Evolutionary conservation across 2,329 filamentous ascomycete genomes (phyloP).

Genomic region (Didymella sp.): DNA sequence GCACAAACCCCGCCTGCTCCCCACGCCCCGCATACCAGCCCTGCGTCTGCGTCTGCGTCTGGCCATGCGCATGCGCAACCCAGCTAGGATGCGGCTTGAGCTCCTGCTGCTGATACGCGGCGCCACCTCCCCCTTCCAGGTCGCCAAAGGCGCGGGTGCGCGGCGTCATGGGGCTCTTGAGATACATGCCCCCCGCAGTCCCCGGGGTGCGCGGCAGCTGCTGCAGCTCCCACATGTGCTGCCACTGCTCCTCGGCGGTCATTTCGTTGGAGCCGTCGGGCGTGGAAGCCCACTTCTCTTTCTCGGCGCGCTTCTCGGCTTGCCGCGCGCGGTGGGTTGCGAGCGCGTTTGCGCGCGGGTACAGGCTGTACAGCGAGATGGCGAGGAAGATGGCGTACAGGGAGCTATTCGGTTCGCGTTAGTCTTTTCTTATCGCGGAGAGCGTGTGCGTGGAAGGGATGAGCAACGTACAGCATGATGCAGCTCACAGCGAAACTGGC

Average conservation of each 20-base stretch:
- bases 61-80: constrained; percentile 14
- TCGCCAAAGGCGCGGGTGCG: constrained; percentile 44
- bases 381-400: constrained; percentile 67
- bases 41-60: background rate
- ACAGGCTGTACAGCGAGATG: constrained; percentile 64
- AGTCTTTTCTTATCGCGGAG: too few species aligned
- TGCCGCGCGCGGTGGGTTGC: constrained; percentile 30
- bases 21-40: constrained; percentile 22
- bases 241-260: constrained; percentile 50
- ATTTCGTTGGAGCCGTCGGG: constrained; percentile 42
- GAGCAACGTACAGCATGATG: constrained; percentile 72
- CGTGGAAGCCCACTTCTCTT: constrained; percentile 43
- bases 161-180: constrained; percentile 43
- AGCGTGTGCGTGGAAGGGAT: background rate
- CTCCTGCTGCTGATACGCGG: background rate
- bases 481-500: constrained; percentile 69
- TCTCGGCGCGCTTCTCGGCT: constrained; percentile 47
- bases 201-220: constrained; percentile 48
- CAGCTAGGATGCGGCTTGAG: constrained; percentile 9
- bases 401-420: too few species aligned
- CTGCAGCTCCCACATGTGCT: constrained; percentile 53
- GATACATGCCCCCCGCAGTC: constrained; percentile 31
- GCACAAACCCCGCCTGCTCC: constrained; percentile 17
- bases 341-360: constrained; percentile 50
- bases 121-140: constrained; percentile 28